phyloP scores from a whole-genome alignment of 148 eudicot species.

The Rhododendron vialii region DNA sequence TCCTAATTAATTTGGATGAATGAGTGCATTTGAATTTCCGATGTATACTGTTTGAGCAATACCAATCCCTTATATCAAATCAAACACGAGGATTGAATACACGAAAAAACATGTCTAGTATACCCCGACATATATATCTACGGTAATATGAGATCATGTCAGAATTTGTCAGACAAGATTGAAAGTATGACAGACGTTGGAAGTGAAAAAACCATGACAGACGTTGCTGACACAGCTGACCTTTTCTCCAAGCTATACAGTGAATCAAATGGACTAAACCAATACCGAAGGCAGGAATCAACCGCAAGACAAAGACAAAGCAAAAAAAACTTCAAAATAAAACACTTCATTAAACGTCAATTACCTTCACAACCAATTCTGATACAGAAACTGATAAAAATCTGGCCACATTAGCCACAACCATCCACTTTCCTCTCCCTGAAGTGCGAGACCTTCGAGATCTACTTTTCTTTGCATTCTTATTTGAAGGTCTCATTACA shows the following conservation, averaged over 20 bases:
- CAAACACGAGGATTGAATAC: not conserved
- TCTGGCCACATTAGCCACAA: conserved; percentile 81
- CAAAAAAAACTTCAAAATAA: not conserved
- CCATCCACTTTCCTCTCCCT: conserved; percentile 89
- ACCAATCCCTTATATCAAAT: not conserved
- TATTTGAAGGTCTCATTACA: conserved; percentile 62
- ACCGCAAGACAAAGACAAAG: not conserved
- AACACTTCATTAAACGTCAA: not conserved
- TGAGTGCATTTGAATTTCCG: not conserved
- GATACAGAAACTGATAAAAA: conserved; percentile 82
- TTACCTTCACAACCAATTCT: conserved; percentile 80
- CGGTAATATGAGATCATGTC: not conserved
- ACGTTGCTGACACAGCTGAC: not conserved
- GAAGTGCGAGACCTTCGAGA: conserved; percentile 56
- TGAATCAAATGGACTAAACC: conserved; percentile 3
- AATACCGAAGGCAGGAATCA: not conserved
- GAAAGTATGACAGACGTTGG: not conserved
- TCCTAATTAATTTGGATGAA: not conserved
- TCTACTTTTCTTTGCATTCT: conserved; percentile 46
- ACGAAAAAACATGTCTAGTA: not conserved
- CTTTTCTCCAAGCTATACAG: not conserved
- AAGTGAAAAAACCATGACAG: not conserved
- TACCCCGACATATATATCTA: not conserved
- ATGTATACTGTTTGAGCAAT: not conserved
- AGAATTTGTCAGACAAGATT: not conserved